A percentile compares a stretch with the other conserved stretches of the same genome.
These are phyloP conservation scores for Epichloe glyceriae DNA, from an alignment of 2,329 filamentous ascomycete species.

Conservation along the genomic window DNA sequence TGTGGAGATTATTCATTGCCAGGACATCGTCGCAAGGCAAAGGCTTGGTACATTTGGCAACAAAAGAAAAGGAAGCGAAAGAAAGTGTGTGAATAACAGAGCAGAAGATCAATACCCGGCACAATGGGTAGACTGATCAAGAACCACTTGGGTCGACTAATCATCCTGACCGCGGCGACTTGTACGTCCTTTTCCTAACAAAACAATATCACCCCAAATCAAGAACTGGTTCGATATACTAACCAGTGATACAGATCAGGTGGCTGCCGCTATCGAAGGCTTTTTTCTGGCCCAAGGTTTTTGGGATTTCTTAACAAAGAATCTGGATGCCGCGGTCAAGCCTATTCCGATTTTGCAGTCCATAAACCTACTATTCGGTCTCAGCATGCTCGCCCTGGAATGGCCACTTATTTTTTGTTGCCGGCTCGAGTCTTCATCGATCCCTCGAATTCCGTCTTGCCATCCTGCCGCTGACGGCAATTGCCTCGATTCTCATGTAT, in stretches of 20 bases:
- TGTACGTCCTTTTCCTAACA: conserved; percentile 39
- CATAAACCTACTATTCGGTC: conserved; percentile 72
- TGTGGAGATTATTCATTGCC: not conserved
- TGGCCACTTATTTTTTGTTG: conserved; percentile 71
- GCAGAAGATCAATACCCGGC: conserved; percentile 7
- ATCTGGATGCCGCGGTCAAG: conserved; percentile 73
- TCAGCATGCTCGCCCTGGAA: conserved; percentile 74
- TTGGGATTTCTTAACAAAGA: conserved; percentile 95
- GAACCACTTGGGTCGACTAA: conserved; percentile 96
- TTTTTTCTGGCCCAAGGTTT: conserved; percentile 99
- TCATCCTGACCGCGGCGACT: conserved; percentile 70
- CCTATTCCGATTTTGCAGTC: conserved; percentile 82
- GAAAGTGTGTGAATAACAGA: not conserved
- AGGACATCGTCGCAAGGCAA: not conserved
- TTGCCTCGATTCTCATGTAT: conserved; percentile 69
- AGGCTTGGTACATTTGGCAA: not conserved
- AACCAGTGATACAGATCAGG: conserved; percentile 54
- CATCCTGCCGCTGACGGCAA: conserved; percentile 63
- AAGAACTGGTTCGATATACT: conserved; percentile 8
- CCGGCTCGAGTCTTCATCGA: conserved; percentile 66
- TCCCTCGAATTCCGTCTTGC: conserved; percentile 79
- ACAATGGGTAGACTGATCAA: conserved; percentile 96
- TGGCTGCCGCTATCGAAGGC: conserved; percentile 67
- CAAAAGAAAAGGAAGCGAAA: conserved; percentile 2
- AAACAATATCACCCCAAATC: not conserved